Evolutionary conservation across 768 basidiomycete species (phyloP).

Genomic region (Suillus ampliporus): DNA sequence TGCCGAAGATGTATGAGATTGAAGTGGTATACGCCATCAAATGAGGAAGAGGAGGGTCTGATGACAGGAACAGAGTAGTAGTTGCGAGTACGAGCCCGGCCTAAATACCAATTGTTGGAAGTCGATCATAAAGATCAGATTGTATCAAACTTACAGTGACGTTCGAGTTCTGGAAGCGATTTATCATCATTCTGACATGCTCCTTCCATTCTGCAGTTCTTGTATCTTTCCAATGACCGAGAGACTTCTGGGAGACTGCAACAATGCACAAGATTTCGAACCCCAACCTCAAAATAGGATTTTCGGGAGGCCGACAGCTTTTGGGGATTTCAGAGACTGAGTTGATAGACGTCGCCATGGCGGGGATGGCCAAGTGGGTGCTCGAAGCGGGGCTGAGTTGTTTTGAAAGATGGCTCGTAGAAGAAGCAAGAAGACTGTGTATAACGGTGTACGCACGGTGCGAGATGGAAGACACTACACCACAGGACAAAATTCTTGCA

Average conservation of each 20-base stretch:
- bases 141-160: constrained; percentile 1
- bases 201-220: background rate
- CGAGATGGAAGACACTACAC: background rate
- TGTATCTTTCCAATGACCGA: constrained; percentile 4
- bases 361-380: background rate
- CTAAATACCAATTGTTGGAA: background rate
- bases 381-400: background rate
- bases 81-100: constrained; percentile 6
- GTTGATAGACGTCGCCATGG: background rate
- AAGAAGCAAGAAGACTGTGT: background rate
- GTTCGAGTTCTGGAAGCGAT: constrained; percentile 2
- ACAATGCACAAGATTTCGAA: background rate
- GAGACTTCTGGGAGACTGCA: constrained; percentile 1
- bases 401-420: background rate
- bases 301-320: background rate
- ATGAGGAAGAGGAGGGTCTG: background rate
- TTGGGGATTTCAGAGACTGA: background rate
- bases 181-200: background rate
- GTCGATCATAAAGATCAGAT: background rate
- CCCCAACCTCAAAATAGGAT: background rate
- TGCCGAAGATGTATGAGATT: background rate
- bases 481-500: background rate
- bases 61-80: constrained; percentile 1
- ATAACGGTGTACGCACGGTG: background rate
- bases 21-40: constrained; percentile 2